Evolutionary conservation across 305 asterid species (phyloP).

Genomic region (Fraxinus sp.): DNA sequence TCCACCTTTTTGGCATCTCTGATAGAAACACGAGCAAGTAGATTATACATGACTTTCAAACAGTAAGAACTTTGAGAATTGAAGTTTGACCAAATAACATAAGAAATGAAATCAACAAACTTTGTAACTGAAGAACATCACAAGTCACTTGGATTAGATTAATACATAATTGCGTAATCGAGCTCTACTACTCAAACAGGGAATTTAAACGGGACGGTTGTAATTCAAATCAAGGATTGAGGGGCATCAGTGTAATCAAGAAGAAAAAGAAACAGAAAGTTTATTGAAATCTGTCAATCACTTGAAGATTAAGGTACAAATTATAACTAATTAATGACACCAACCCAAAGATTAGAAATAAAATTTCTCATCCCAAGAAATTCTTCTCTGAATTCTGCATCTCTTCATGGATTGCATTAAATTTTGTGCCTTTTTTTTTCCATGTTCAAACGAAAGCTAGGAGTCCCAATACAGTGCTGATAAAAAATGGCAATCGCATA

Average conservation of each 20-base stretch:
- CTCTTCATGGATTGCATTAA: slow-evolving; percentile 13
- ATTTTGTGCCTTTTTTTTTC: neutral
- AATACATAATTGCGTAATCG: neutral
- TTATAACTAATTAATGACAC: slow-evolving; percentile 8
- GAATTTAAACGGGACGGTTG: no score
- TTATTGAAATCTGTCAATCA: neutral
- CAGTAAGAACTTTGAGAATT: neutral
- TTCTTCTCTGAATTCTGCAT: neutral
- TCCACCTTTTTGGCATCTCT: neutral
- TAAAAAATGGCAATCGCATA: slow-evolving; percentile 40
- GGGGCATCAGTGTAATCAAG: neutral
- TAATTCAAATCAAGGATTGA: no score
- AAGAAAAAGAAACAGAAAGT: neutral
- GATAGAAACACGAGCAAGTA: slow-evolving; percentile 35
- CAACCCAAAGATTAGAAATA: slow-evolving; percentile 20
- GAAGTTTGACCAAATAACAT: neutral
- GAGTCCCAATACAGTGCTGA: slow-evolving; percentile 31
- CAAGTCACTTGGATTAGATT: neutral
- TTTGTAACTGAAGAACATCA: neutral
- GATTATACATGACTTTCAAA: slow-evolving; percentile 38
- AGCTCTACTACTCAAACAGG: no score
- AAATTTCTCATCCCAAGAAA: neutral
- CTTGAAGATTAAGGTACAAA: neutral
- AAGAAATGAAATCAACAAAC: neutral
- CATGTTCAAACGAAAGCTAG: slow-evolving; percentile 36